phyloP scores from a whole-genome alignment of 2,329 filamentous ascomycete species.

The Penicillium verrucosum region DNA sequence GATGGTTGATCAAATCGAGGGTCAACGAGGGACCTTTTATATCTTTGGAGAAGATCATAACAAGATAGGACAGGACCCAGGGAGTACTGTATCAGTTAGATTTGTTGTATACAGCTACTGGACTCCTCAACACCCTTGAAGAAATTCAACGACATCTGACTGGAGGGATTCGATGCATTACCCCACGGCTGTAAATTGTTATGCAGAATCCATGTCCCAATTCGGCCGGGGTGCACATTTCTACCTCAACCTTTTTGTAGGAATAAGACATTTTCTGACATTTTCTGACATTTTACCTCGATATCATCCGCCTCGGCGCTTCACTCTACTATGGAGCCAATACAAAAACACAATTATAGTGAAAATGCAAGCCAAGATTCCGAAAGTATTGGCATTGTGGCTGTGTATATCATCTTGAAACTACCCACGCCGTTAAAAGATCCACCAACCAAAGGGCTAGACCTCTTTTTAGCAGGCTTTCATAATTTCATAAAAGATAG shows the following conservation, averaged over 20 bases:
- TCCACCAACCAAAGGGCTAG: constrained; percentile 1
- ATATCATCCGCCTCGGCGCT: constrained; percentile 2
- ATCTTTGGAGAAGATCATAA: background rate
- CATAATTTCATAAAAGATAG: too few species aligned
- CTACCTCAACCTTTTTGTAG: background rate
- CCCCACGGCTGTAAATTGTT: background rate
- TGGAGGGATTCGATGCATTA: background rate
- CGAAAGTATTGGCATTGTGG: constrained; percentile 3
- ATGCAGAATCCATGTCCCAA: background rate
- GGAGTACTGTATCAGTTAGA: background rate
- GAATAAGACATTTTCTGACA: constrained; percentile 9
- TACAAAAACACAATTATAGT: background rate
- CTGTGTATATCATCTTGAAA: constrained; percentile 1
- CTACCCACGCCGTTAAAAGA: background rate
- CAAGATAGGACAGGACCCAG: background rate
- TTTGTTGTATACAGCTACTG: background rate
- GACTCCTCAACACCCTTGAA: constrained; percentile 1
- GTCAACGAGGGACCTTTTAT: background rate
- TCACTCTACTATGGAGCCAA: background rate
- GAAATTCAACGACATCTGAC: background rate
- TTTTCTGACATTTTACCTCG: background rate
- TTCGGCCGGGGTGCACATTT: background rate
- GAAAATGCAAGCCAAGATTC: constrained; percentile 3
- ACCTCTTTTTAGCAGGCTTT: background rate
- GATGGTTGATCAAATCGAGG: constrained; percentile 1